These are phyloP conservation scores for Rhizophora apiculata DNA, from an alignment of 345 rosid species.

Conservation along the genomic window DNA sequence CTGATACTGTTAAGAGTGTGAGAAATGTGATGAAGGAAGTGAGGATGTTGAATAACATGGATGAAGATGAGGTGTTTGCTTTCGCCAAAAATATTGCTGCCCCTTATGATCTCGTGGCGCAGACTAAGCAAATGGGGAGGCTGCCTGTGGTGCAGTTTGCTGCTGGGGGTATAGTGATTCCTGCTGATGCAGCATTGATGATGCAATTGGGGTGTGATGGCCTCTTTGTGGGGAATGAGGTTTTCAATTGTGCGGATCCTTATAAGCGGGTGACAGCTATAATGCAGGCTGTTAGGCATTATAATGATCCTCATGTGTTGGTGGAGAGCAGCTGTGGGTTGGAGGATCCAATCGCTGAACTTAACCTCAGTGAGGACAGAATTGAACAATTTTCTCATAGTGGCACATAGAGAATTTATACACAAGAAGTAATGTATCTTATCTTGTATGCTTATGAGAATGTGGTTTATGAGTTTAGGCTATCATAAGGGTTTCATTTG, in stretches of 20 bases:
- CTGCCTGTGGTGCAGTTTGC: conserved; percentile 37
- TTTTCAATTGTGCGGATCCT: conserved; percentile 29
- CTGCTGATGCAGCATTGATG: conserved; percentile 44
- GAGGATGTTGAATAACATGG: conserved; percentile 42
- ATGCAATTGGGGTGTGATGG: conserved; percentile 48
- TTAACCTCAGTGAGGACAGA: conserved; percentile 39
- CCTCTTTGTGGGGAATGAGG: conserved; percentile 31
- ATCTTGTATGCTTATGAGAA: not conserved
- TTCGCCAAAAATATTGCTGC: conserved; percentile 27
- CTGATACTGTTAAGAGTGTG: conserved; percentile 40
- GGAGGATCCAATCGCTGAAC: conserved; percentile 18
- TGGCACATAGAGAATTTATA: conserved; percentile 8
- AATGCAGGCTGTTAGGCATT: conserved; percentile 39
- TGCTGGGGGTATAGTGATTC: conserved; percentile 37
- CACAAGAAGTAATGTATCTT: conserved; percentile 8
- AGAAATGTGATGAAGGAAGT: conserved; percentile 47
- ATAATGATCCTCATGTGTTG: conserved; percentile 28
- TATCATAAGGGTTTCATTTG: not conserved
- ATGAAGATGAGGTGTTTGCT: conserved; percentile 43
- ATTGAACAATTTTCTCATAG: conserved; percentile 34
- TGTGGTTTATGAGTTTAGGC: not conserved
- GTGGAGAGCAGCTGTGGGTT: conserved; percentile 30
- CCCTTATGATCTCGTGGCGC: conserved; percentile 35
- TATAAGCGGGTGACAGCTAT: conserved; percentile 27
- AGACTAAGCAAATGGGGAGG: conserved; percentile 39